These are phyloP conservation scores for Penicillium glabrum DNA, from an alignment of 2,329 filamentous ascomycete genomes.

Conservation along the genomic window DNA sequence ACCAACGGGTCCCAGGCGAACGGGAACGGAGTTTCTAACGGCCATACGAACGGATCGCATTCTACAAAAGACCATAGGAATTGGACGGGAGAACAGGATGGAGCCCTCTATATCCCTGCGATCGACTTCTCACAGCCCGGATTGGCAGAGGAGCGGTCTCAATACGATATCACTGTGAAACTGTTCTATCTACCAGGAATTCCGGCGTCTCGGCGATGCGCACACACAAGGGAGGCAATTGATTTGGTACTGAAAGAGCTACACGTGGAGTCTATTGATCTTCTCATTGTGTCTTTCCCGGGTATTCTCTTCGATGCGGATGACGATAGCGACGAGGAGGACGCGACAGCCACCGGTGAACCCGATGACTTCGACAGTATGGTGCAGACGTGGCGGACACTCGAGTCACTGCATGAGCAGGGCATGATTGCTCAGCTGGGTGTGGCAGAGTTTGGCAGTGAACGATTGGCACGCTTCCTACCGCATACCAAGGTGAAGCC, in stretches of 20 bases:
- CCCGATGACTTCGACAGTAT: constrained; percentile 60
- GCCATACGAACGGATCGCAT: constrained; percentile 13
- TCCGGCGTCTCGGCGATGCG: constrained; percentile 62
- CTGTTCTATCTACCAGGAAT: constrained; percentile 84
- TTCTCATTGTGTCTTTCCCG: constrained; percentile 90
- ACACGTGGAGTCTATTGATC: constrained; percentile 71
- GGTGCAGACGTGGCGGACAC: constrained; percentile 65
- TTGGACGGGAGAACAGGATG: constrained; percentile 69
- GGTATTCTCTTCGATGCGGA: constrained; percentile 92
- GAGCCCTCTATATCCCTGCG: constrained; percentile 72
- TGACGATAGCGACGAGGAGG: constrained; percentile 72
- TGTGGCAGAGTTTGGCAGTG: constrained; percentile 85
- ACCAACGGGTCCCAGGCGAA: constrained; percentile 13
- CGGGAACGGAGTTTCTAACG: constrained; percentile 14
- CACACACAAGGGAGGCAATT: constrained; percentile 76
- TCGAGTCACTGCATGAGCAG: constrained; percentile 71
- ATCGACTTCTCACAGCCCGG: constrained; percentile 71
- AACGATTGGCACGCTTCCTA: constrained; percentile 77
- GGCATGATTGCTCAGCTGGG: constrained; percentile 76
- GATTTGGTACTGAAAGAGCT: constrained; percentile 78
- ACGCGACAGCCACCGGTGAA: constrained; percentile 54
- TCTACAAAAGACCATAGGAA: constrained; percentile 37
- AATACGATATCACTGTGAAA: constrained; percentile 95
- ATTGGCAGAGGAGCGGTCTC: constrained; percentile 74
- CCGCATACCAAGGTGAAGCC: constrained; percentile 69